Base-by-base conservation (phyloP, 495 filamentous ascomycete species). In the Wilcoxina mikolae region DNA sequence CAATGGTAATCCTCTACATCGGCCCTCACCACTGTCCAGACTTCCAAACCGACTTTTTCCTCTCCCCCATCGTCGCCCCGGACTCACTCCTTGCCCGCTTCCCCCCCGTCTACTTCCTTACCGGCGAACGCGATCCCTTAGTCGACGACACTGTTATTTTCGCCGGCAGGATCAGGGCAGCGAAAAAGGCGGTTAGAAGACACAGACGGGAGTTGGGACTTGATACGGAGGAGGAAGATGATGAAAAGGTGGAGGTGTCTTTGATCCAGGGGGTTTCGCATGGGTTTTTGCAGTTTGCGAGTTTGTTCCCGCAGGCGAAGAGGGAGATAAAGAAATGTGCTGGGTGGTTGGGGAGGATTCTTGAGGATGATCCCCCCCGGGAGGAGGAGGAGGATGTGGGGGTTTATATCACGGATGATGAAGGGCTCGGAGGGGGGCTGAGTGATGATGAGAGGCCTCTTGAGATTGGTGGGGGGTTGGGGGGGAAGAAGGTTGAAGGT, bases 1-100 rank as follows among this genome's bases (percentile, higher is more conserved):
- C 88, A 26, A 96, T 98, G 91, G 91, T 98, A 55, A 94, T 98
- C 67, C 76, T 98, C 20, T 98, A 98, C 65, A 83, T 98, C 58
- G 93, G 91, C 15, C 89, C 90, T 0, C 80, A 94, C 65, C 82
- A 88, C 69, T 80, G 87, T 1, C 91, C 91, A 5, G 87, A 95
- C 66, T 96, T 98, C 70, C 76, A 76, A 25, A 87, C 84, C 9
- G 93, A 98, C 67, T 95, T 84, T 67, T 74, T 91, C 0, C 78
- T 98, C 7, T 91, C 82, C 0, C 93, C 91, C 1, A 80, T 95
- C 17, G 75, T 94, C 3, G 88, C 91, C 0, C 93, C 91, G 0
- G 89, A 95, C 58, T 70, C 75, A 0, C 71, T 96, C 2, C 76
- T 98, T 2, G 77, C 82, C 26, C 70, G 74, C 3, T 96, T 96